Conservation (phyloP, 495 filamentous ascomycete species). For the Sporormia fimetaria region DNA sequence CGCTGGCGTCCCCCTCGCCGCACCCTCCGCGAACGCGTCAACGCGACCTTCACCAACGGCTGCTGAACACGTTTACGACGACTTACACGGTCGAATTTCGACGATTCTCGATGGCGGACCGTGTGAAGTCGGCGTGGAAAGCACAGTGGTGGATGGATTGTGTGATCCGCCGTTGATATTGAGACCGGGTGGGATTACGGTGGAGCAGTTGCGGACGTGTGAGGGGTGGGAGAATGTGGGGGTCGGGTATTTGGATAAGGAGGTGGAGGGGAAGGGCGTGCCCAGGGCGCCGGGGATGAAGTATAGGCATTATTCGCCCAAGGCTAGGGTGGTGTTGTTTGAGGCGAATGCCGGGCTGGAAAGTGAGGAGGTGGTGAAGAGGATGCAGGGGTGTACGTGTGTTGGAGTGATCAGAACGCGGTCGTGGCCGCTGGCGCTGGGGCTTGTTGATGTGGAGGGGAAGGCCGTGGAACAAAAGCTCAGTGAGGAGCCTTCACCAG, state of each 20-base stretch:
- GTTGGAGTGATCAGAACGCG: slow-evolving; percentile 34
- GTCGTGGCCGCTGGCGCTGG: slow-evolving; percentile 24
- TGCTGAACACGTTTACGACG: slow-evolving; percentile 76
- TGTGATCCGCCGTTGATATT: slow-evolving; percentile 69
- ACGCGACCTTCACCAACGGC: slow-evolving; percentile 85
- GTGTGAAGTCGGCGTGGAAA: slow-evolving; percentile 84
- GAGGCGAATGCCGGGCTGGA: slow-evolving; percentile 41
- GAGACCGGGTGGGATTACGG: slow-evolving; percentile 79
- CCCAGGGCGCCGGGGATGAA: slow-evolving; percentile 96
- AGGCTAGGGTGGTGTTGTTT: slow-evolving; percentile 75
- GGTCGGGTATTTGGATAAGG: slow-evolving; percentile 62
- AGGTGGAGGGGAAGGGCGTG: slow-evolving; percentile 40
- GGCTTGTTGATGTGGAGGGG: slow-evolving; percentile 1
- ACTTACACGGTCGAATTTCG: slow-evolving; percentile 73
- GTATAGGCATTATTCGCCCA: slow-evolving; percentile 94
- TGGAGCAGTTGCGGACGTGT: slow-evolving; percentile 64
- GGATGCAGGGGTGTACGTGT: slow-evolving; percentile 20
- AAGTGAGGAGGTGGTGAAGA: slow-evolving; percentile 25
- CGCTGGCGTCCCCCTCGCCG: slow-evolving; percentile 70
- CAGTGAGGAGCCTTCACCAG: not conserved
- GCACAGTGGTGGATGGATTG: slow-evolving; percentile 90
- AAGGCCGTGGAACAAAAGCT: not conserved
- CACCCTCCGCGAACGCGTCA: slow-evolving; percentile 86
- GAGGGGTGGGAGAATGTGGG: slow-evolving; percentile 69
- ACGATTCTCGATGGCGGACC: slow-evolving; percentile 82